Conservation (phyloP, 805 yeast species). For the Phaffomyces thermotolerans region DNA sequence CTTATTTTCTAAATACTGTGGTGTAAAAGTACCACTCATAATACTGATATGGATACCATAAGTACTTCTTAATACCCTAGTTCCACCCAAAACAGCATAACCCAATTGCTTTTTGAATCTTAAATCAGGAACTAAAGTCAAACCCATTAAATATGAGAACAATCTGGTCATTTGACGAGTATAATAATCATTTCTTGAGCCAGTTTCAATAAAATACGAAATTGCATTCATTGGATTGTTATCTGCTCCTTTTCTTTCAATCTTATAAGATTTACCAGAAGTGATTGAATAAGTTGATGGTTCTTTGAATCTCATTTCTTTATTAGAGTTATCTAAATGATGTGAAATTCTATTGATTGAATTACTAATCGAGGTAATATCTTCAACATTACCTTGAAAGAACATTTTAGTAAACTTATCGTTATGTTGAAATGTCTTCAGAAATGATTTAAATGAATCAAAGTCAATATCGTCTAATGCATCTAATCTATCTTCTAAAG, state of each 20-base stretch:
- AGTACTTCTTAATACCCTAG: constrained; percentile 41
- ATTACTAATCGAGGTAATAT: constrained; percentile 18
- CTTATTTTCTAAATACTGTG: constrained; percentile 34
- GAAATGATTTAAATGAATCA: constrained; percentile 27
- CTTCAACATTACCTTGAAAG: constrained; percentile 42
- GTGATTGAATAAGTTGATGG: constrained; percentile 35
- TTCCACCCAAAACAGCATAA: constrained; percentile 53
- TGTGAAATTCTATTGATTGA: constrained; percentile 22
- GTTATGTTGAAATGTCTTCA: constrained; percentile 21
- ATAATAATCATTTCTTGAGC: constrained; percentile 32
- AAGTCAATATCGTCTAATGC: constrained; percentile 44
- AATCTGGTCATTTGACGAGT: constrained; percentile 38
- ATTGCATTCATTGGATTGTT: constrained; percentile 48
- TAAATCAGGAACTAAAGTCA: constrained; percentile 38
- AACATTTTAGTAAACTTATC: constrained; percentile 35
- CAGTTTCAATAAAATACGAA: constrained; percentile 51
- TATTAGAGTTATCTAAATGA: constrained; percentile 16
- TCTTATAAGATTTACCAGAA: constrained; percentile 29
- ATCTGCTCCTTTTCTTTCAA: constrained; percentile 28
- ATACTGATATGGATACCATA: constrained; percentile 53
- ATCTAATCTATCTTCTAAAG: constrained; percentile 47
- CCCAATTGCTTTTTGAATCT: constrained; percentile 55
- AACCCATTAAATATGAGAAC: constrained; percentile 39
- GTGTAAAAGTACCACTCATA: constrained; percentile 42
- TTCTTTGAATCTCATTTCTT: constrained; percentile 5